These are phyloP conservation scores for Zea mays DNA, from an alignment of 176 grass and related monocot genomes.

Conservation along the genomic window Zm-B73-REFERENCE-NAM-5.0 NC_050104.1:23668501-23669000, in stretches of 20 bases:
- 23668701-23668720: too few species aligned
- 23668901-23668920: slow-evolving; percentile 11
- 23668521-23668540: slow-evolving; percentile 7
- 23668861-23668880: slow-evolving; percentile 1
- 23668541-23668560: not conserved
- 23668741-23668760: not conserved
- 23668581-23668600: not conserved
- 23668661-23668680: not conserved
- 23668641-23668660: not conserved
- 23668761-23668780: too few species aligned
- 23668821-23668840: not conserved
- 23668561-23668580: not conserved
- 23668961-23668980: slow-evolving; percentile 4
- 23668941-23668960: not conserved
- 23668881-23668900: not conserved
- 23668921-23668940: slow-evolving; percentile 6
- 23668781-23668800: too few species aligned
- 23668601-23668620: not conserved
- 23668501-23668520: slow-evolving; percentile 32
- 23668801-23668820: not conserved
- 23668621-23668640: not conserved
- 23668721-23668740: not conserved
- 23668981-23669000: slow-evolving; percentile 6
- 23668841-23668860: not conserved
- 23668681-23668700: not conserved